Percentiles rank a stretch among this genome's conserved stretches.
Evolutionary conservation across 2,329 filamentous ascomycete species (phyloP).

Genomic region (Fonsecaea erecta): DNA sequence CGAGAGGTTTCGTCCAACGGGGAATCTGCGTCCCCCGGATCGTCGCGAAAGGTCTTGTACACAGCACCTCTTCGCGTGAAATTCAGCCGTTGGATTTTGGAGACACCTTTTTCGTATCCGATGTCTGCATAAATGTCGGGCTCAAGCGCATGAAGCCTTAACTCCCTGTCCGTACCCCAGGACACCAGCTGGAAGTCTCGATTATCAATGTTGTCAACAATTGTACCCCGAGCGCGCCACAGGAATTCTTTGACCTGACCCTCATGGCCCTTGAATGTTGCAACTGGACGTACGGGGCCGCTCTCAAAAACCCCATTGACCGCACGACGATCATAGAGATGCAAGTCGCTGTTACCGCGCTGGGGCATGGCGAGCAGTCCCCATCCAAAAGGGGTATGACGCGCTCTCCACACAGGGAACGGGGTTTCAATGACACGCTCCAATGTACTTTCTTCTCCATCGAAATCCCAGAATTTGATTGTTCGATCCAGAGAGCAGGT

Average conservation of each 20-base stretch:
- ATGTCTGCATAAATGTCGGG: slow-evolving; percentile 68
- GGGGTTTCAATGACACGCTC: slow-evolving; percentile 79
- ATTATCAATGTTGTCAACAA: slow-evolving; percentile 72
- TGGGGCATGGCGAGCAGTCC: slow-evolving; percentile 91
- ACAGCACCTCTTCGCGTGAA: slow-evolving; percentile 81
- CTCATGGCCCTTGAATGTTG: slow-evolving; percentile 60
- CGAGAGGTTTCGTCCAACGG: slow-evolving; percentile 30
- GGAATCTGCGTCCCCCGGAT: slow-evolving; percentile 61
- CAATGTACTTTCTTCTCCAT: slow-evolving; percentile 64
- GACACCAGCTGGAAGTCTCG: slow-evolving; percentile 92
- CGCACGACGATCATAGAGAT: slow-evolving; percentile 73
- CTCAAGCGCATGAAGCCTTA: slow-evolving; percentile 77
- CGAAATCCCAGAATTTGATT: slow-evolving; percentile 92
- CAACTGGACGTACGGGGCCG: slow-evolving; percentile 50
- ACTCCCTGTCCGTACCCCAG: slow-evolving; percentile 84
- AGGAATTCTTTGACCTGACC: slow-evolving; percentile 85
- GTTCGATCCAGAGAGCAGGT: slow-evolving; percentile 91
- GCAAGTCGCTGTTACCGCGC: slow-evolving; percentile 80
- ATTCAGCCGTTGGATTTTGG: slow-evolving; percentile 67
- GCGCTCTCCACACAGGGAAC: slow-evolving; percentile 88
- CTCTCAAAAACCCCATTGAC: slow-evolving; percentile 40
- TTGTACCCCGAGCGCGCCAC: slow-evolving; percentile 77
- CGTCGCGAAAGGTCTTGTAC: slow-evolving; percentile 83
- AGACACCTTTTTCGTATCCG: slow-evolving; percentile 72
- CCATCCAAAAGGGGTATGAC: slow-evolving; percentile 86